phyloP scores from a whole-genome alignment of 805 yeast genomes.

The Myxozyma neotropica region DNA sequence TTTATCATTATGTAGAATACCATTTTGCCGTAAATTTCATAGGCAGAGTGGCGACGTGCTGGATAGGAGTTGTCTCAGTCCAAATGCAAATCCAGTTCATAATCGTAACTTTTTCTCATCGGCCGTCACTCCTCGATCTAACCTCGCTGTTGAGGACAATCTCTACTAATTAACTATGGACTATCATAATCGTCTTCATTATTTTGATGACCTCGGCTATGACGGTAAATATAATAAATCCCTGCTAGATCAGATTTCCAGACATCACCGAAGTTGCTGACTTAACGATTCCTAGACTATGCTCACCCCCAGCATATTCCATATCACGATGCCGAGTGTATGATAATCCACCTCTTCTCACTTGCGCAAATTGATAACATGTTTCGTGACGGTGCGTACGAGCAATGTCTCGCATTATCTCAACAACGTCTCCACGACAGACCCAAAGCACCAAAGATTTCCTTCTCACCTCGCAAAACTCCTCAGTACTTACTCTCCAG shows the following conservation, averaged over 20 bases:
- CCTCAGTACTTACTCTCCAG: constrained; percentile 7
- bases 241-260: too few species aligned
- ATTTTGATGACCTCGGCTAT: not conserved
- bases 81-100: not conserved
- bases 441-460: not conserved
- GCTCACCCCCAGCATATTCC: not conserved
- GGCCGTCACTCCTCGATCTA: not conserved
- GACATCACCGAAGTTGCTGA: too few species aligned
- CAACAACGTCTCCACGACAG: constrained; percentile 12
- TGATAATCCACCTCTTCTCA: constrained; percentile 5
- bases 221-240: not conserved
- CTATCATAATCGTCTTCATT: constrained; percentile 15
- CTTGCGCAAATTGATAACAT: constrained; percentile 5
- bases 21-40: too few species aligned
- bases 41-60: not conserved
- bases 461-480: constrained; percentile 14
- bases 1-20: too few species aligned
- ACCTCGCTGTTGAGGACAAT: not conserved
- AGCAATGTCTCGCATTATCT: constrained; percentile 16
- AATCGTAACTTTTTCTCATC: not conserved
- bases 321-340: constrained; percentile 2
- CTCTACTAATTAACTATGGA: constrained; percentile 6
- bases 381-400: not conserved
- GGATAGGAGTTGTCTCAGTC: not conserved
- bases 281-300: not conserved